Evolutionary conservation across 768 basidiomycete species (phyloP).

Genomic region (Fistulinella prunicolor): DNA sequence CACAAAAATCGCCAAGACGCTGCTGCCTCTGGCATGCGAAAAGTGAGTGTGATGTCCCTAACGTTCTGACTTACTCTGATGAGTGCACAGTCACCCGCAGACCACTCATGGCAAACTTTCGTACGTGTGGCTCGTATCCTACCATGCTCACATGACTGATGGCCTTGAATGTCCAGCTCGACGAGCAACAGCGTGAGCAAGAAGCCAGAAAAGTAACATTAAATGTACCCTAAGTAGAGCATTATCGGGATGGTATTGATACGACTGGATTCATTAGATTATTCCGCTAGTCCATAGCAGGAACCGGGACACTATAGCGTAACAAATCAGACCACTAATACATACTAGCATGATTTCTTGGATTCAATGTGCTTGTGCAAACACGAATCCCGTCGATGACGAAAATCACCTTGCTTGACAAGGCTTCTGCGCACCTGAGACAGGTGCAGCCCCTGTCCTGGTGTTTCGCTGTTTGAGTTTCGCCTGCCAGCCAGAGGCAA

Average conservation of each 20-base stretch:
- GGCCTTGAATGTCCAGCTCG: slow-evolving; percentile 16
- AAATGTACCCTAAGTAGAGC: slow-evolving; percentile 1
- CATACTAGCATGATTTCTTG: too few species aligned
- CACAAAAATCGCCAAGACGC: slow-evolving; percentile 45
- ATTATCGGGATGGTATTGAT: neutral
- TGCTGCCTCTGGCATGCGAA: slow-evolving; percentile 23
- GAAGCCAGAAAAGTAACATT: slow-evolving; percentile 14
- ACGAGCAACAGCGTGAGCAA: slow-evolving; percentile 27
- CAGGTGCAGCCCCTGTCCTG: too few species aligned
- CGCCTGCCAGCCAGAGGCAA: too few species aligned
- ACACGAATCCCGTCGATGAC: neutral
- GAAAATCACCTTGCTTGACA: neutral
- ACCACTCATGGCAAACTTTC: slow-evolving; percentile 30
- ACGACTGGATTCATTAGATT: neutral
- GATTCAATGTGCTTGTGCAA: too few species aligned
- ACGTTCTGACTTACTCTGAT: neutral
- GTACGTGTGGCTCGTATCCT: slow-evolving; percentile 12
- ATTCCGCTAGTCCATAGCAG: too few species aligned
- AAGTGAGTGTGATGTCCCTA: slow-evolving; percentile 10
- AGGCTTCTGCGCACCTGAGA: slow-evolving; percentile 1
- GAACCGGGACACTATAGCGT: too few species aligned
- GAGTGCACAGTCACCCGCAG: slow-evolving; percentile 11
- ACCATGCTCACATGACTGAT: neutral
- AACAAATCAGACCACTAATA: neutral
- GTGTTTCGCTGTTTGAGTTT: too few species aligned